Percentiles rank a stretch among this genome's conserved stretches.
These are phyloP conservation scores for Monosporascus sp. DNA, from an alignment of 2,329 filamentous ascomycete species.

Conservation along the genomic window DNA sequence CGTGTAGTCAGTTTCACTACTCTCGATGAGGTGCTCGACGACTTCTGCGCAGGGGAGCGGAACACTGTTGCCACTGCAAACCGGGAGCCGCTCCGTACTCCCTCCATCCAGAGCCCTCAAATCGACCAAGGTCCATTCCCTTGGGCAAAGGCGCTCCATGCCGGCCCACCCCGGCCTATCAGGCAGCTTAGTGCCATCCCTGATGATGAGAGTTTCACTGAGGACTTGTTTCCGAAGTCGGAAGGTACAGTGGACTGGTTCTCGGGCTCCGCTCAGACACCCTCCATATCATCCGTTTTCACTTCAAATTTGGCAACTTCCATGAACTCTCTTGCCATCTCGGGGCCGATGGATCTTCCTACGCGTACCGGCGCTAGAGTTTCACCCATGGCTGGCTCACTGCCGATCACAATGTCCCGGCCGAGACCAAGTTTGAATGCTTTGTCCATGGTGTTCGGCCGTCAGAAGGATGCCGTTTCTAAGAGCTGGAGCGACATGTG, in stretches of 20 bases:
- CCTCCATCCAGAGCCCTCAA: slow-evolving; percentile 84
- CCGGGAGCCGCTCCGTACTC: slow-evolving; percentile 90
- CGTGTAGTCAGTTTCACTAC: slow-evolving; percentile 89
- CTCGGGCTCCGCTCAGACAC: slow-evolving; percentile 68
- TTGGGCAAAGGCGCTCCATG: slow-evolving; percentile 87
- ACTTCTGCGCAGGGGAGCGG: slow-evolving; percentile 82
- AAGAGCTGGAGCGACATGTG: slow-evolving; percentile 99
- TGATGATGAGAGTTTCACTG: slow-evolving; percentile 71
- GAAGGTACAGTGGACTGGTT: slow-evolving; percentile 72
- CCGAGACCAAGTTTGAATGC: slow-evolving; percentile 62
- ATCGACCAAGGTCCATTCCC: slow-evolving; percentile 81
- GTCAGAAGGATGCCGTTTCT: slow-evolving; percentile 71
- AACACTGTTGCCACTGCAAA: slow-evolving; percentile 77
- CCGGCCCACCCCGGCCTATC: slow-evolving; percentile 61
- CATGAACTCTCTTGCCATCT: slow-evolving; percentile 65
- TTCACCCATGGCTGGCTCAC: slow-evolving; percentile 59
- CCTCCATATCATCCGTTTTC: slow-evolving; percentile 76
- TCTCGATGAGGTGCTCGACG: slow-evolving; percentile 83
- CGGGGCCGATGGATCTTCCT: slow-evolving; percentile 35
- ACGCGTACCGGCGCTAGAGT: slow-evolving; percentile 46
- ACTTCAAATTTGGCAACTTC: slow-evolving; percentile 79
- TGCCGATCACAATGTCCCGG: slow-evolving; percentile 76
- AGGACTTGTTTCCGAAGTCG: slow-evolving; percentile 81
- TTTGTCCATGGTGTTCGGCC: slow-evolving; percentile 75
- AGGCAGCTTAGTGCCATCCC: slow-evolving; percentile 85